These are phyloP conservation scores for Agrocybe praecox DNA, from an alignment of 768 basidiomycete species.

Conservation along the genomic window DNA sequence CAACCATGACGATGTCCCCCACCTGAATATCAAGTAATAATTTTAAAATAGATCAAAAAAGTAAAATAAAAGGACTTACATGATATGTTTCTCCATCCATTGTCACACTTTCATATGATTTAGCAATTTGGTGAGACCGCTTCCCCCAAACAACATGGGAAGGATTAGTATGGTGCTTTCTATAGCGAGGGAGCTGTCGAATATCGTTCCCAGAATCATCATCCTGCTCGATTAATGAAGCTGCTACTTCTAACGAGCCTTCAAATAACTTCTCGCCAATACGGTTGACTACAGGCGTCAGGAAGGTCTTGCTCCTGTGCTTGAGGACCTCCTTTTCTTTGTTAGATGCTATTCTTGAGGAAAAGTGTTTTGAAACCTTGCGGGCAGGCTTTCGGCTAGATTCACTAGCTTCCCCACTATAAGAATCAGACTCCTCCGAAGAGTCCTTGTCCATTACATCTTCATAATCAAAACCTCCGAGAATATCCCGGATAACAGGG, in stretches of 20 bases:
- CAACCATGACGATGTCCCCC: constrained; percentile 67
- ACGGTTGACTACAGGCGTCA: constrained; percentile 49
- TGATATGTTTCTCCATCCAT: constrained; percentile 58
- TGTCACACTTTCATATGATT: constrained; percentile 46
- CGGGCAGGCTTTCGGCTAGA: too few relatives aligned
- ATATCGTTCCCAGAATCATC: constrained; percentile 20
- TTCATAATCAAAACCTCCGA: constrained; percentile 8
- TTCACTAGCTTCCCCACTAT: too few relatives aligned
- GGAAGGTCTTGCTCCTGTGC: constrained; percentile 33
- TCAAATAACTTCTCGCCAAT: constrained; percentile 51
- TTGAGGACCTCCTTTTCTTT: constrained; percentile 29
- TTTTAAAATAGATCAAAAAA: background rate
- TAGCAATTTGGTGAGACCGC: background rate
- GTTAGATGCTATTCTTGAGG: constrained; percentile 6
- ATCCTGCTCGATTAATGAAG: constrained; percentile 24
- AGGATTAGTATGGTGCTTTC: constrained; percentile 36
- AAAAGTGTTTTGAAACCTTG: too few relatives aligned
- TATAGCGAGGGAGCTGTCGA: constrained; percentile 4
- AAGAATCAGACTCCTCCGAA: background rate
- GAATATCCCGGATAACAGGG: constrained; percentile 38
- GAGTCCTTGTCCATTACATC: background rate
- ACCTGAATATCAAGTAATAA: constrained; percentile 36
- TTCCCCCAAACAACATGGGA: constrained; percentile 34
- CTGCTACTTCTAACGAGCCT: constrained; percentile 39
- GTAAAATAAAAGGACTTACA: constrained; percentile 35